phyloP scores from a whole-genome alignment of 768 basidiomycete species.

The Pholiota molesta region DNA sequence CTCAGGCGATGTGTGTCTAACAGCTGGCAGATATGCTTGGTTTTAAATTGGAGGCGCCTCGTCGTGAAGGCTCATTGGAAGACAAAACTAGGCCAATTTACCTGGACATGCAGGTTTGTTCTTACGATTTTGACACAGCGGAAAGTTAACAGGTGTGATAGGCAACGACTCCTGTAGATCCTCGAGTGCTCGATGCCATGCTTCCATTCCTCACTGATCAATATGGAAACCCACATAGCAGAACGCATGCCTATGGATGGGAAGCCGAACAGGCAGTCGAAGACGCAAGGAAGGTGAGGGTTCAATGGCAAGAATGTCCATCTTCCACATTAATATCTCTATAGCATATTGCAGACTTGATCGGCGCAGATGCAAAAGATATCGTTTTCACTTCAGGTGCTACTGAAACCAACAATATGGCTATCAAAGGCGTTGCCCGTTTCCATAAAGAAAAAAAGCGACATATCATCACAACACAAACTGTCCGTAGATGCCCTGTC shows the following conservation, averaged over 20 bases:
- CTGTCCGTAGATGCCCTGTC: conserved; percentile 50
- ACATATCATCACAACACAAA: conserved; percentile 95
- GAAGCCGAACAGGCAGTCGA: conserved; percentile 96
- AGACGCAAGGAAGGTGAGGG: conserved; percentile 76
- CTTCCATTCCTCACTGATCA: conserved; percentile 93
- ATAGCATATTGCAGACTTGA: conserved; percentile 87
- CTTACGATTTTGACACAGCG: background rate
- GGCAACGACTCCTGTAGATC: conserved; percentile 98
- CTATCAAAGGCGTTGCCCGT: conserved; percentile 94
- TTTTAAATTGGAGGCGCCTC: conserved; percentile 74
- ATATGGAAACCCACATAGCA: conserved; percentile 97
- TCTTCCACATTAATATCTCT: conserved; percentile 1
- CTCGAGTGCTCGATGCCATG: conserved; percentile 96
- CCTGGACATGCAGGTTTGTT: conserved; percentile 91
- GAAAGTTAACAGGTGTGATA: conserved; percentile 32
- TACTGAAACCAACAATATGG: conserved; percentile 97
- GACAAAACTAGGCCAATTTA: conserved; percentile 89
- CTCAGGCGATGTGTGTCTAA: conserved; percentile 3
- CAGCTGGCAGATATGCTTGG: conserved; percentile 78
- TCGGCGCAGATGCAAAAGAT: conserved; percentile 95
- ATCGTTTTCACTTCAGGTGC: conserved; percentile 98
- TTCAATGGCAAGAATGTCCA: background rate
- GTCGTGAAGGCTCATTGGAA: conserved; percentile 55
- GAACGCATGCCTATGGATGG: conserved; percentile 99
- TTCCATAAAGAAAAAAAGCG: conserved; percentile 93